A percentile compares a stretch with the other conserved stretches of the same genome.
Conservation (phyloP, 305 asterid genomes). For the Fraxinus greggii region DNA sequence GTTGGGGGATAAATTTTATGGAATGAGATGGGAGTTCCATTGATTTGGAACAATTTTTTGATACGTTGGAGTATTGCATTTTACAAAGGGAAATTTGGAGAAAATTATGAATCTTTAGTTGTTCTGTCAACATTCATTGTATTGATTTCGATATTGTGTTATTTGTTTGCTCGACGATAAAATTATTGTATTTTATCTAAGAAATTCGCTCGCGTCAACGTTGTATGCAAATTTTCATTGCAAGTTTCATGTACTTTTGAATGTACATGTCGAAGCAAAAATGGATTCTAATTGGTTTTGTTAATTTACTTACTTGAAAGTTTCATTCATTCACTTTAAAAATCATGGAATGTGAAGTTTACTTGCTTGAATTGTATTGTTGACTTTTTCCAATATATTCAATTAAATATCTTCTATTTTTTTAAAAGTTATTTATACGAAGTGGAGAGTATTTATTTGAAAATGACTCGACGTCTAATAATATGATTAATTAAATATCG, state of each 20-base stretch:
- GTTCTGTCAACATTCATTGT: constrained; percentile 18
- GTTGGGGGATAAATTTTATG: background rate
- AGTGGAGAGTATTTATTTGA: background rate
- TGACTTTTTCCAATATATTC: background rate
- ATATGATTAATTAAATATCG: background rate
- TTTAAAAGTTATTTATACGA: background rate
- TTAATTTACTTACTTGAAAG: constrained; percentile 12
- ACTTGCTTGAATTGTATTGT: background rate
- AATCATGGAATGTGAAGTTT: background rate
- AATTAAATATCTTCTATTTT: background rate
- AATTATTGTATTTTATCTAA: background rate
- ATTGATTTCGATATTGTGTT: background rate
- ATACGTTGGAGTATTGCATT: constrained; percentile 20
- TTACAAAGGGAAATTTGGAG: background rate
- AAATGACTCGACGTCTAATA: background rate
- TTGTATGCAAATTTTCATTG: background rate
- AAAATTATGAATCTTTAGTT: constrained; percentile 22
- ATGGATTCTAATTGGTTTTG: background rate
- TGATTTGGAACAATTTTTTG: constrained; percentile 38
- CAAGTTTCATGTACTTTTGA: background rate
- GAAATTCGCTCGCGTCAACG: background rate
- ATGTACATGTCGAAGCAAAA: background rate
- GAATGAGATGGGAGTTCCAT: constrained; percentile 23
- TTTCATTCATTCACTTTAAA: background rate
- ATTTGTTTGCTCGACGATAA: background rate